A percentile compares a stretch with the other conserved stretches of the same genome.
Evolutionary conservation across 2,329 filamentous ascomycete genomes (phyloP).

Genomic region (Coleophoma crateriformis): DNA sequence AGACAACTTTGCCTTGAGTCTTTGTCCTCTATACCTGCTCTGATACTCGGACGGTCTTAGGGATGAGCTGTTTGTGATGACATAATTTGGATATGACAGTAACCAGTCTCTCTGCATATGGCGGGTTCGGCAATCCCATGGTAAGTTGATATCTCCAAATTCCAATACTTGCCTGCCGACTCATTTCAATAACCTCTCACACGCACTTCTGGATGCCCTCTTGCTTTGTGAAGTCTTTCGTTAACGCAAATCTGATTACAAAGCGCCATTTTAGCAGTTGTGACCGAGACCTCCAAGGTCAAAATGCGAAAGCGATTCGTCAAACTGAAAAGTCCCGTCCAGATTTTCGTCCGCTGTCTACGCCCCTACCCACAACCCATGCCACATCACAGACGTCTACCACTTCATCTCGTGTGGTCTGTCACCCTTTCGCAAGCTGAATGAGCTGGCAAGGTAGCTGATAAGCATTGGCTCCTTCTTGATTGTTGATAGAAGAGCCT

Average conservation of each 20-base stretch:
- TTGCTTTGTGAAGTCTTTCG: constrained; percentile 26
- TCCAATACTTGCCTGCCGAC: no score
- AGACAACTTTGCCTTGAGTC: no score
- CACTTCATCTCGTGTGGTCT: constrained; percentile 99
- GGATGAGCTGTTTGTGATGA: no score
- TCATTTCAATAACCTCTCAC: no score
- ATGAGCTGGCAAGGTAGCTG: constrained; percentile 91
- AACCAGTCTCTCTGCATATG: no score
- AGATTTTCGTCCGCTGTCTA: constrained; percentile 39
- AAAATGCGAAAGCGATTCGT: constrained; percentile 59
- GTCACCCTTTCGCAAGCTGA: constrained; percentile 99
- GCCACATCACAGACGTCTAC: constrained; percentile 49
- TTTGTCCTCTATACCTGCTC: no score
- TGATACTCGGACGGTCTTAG: no score
- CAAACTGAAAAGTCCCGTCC: constrained; percentile 42
- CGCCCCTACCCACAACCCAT: constrained; percentile 20
- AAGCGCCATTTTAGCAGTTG: constrained; percentile 30
- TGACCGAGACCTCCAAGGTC: constrained; percentile 59
- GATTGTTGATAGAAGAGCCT: constrained; percentile 89
- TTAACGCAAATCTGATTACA: constrained; percentile 31
- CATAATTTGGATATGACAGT: no score
- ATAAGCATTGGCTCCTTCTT: constrained; percentile 96
- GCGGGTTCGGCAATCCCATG: no score
- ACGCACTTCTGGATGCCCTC: neutral
- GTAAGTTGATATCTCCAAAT: no score